Base-by-base conservation (phyloP, 306 rosid genomes). In the Luffa acutangula region DNA sequence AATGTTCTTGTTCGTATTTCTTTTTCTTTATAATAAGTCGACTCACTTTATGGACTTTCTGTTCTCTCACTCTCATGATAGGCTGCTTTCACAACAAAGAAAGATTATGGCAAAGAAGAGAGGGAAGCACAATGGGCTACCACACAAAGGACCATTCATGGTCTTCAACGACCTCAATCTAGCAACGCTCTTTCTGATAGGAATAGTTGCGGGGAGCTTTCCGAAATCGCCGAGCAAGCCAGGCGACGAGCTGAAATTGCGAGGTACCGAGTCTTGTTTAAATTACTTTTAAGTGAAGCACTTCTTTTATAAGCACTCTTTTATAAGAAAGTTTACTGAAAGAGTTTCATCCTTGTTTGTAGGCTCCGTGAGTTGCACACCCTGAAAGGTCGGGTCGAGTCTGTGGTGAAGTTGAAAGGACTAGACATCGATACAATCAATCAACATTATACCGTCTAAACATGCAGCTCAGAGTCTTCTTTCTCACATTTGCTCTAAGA, bases 101-200 rank as follows among this genome's bases (percentile, higher is more conserved):
- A 96, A 86, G 94, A 96, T 83, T 96, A 96, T 5, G 99, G 99
- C 0, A 96, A 96, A 89, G 98, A 91, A 89, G 99, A 96, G 88
- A 91, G 99, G 75, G 98, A 96, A 85, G 99, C 99, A 49, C 99
- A 96, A 31, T 96, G 99, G 99, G 99, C 99, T 33, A 76, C 99
- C 45, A 93, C 99, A 37, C 99, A 96, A 83, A 89, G 99, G 82
- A 96, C 99, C 25, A 90, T 96, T 14, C 99, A 96, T 60, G 99
- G 99, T 78, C 99, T 96, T 85, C 99, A 93, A 82, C 93, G 96
- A 80, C 96, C 99, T 0, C 98, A 93, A 85, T 59, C 89, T 59
- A 63, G 51, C 88, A 90, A 75, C 86, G 39, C 88, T 80, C 86
- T 90, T 90, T 82, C 83, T 54, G 99, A 96, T 66, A 93, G 83